Percentiles rank a stretch among this genome's conserved stretches.
Evolutionary conservation across 768 basidiomycete species (phyloP).

Genomic region (Hypholoma sublateritium): DNA sequence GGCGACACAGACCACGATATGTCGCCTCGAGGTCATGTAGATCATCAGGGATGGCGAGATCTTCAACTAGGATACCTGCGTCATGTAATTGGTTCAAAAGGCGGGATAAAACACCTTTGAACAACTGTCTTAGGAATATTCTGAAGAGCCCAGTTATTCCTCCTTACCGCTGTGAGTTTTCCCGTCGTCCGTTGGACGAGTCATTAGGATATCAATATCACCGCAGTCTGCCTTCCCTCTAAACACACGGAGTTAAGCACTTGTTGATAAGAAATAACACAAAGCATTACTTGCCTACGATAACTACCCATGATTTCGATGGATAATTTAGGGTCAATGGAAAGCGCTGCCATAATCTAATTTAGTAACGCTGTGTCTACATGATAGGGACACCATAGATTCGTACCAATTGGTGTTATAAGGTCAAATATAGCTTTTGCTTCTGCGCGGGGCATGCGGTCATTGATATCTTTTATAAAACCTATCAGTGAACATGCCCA

Average conservation of each 20-base stretch:
- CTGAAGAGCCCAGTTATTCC: neutral
- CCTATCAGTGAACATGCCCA: neutral
- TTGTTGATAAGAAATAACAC: neutral
- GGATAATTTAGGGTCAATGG: slow-evolving; percentile 67
- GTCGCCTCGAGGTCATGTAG: slow-evolving; percentile 67
- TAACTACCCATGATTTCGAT: slow-evolving; percentile 94
- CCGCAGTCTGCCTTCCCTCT: slow-evolving; percentile 85
- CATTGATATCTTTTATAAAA: slow-evolving; percentile 63
- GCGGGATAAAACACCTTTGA: slow-evolving; percentile 55
- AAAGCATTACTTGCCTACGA: slow-evolving; percentile 48
- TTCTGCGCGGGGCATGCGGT: slow-evolving; percentile 83
- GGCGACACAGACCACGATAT: slow-evolving; percentile 79
- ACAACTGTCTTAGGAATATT: neutral
- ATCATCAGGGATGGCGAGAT: slow-evolving; percentile 72
- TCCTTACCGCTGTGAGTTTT: slow-evolving; percentile 66
- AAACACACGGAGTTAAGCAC: slow-evolving; percentile 3
- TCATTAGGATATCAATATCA: slow-evolving; percentile 90
- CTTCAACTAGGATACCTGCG: slow-evolving; percentile 72
- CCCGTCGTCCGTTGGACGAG: slow-evolving; percentile 71
- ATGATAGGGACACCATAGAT: neutral
- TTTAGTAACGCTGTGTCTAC: neutral
- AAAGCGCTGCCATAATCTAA: slow-evolving; percentile 47
- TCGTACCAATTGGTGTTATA: slow-evolving; percentile 68
- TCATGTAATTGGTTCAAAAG: slow-evolving; percentile 59
- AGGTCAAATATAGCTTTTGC: slow-evolving; percentile 69